Base-by-base conservation (phyloP, 208 protist species). In the Wallacemonas collosoma region DNA sequence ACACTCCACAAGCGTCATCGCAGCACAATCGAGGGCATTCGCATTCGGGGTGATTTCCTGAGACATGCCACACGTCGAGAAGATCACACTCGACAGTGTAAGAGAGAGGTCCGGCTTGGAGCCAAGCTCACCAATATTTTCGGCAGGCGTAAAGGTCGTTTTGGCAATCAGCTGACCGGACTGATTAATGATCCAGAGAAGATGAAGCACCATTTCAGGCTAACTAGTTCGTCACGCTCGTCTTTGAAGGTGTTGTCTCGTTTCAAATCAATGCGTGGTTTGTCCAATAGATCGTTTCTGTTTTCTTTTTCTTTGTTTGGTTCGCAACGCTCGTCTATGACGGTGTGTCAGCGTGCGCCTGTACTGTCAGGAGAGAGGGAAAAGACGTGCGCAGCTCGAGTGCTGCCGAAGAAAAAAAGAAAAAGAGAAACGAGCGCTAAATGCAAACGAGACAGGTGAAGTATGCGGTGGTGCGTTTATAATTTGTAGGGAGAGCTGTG, bases 171-270 rank as follows among this genome's bases (percentile, higher is more conserved):
- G 85, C 78, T 93, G 88, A 3, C 91, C 91, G 2, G 88, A 91
- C 58, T 93, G 86, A 61, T 95, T 95, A 53, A 95, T 93, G 51
- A 95, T 90, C 87, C 88, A 93, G 2, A 95, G 60, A 2, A 95
- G 77, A 72, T 95, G 90, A n/a, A 95, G 73, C 1, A 85, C 81
- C 90, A 95, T 95, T 26, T 26, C 26, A 26, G 26, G 26, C 26
- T 26, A 26, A 26, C 26, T 26, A 26, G 26, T 26, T 26, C 26
- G 26, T 26, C 26, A 26, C 26, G 26, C 26, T 26, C 26, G 26
- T 26, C n/a, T 26, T 26, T 26, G 26, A 26, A 26, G 26, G 26
- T 26, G 26, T 26, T 26, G 26, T 26, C 26, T 26, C 26, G 26
- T 26, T 26, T 26, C 26, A 26, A 26, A 26, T 26, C 26, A 26